phyloP scores from a whole-genome alignment of 768 basidiomycete genomes.

The Mycena venus region DNA sequence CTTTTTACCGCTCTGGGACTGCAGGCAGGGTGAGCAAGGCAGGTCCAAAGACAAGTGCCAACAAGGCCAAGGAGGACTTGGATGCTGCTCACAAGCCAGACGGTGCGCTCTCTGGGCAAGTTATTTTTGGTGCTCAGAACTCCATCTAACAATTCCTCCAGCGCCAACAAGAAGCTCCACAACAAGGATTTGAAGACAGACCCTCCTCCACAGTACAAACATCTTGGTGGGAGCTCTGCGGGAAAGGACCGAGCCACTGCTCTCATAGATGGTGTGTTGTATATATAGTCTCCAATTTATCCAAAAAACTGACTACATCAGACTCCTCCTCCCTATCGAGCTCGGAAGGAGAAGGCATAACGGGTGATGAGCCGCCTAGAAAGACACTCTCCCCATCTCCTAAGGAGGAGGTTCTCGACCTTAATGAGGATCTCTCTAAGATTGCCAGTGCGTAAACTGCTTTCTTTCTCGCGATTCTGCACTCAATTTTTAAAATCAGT shows the following conservation, averaged over 20 bases:
- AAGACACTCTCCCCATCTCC: too few relatives aligned
- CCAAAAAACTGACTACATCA: too few relatives aligned
- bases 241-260: too few relatives aligned
- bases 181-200: background rate
- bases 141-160: background rate
- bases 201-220: background rate
- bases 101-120: background rate
- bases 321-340: too few relatives aligned
- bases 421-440: background rate
- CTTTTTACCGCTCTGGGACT: background rate
- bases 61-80: constrained; percentile 1
- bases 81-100: background rate
- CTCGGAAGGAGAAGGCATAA: too few relatives aligned
- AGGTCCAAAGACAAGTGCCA: background rate
- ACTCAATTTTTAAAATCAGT: background rate
- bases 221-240: background rate
- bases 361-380: too few relatives aligned
- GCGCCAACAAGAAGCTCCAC: background rate
- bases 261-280: too few relatives aligned
- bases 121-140: background rate
- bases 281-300: too few relatives aligned
- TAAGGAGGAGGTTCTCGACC: too few relatives aligned
- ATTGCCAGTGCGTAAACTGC: background rate
- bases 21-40: background rate
- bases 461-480: background rate